Conservation (phyloP, 441 rosid species). For the Euphorbia celastroides region DNA sequence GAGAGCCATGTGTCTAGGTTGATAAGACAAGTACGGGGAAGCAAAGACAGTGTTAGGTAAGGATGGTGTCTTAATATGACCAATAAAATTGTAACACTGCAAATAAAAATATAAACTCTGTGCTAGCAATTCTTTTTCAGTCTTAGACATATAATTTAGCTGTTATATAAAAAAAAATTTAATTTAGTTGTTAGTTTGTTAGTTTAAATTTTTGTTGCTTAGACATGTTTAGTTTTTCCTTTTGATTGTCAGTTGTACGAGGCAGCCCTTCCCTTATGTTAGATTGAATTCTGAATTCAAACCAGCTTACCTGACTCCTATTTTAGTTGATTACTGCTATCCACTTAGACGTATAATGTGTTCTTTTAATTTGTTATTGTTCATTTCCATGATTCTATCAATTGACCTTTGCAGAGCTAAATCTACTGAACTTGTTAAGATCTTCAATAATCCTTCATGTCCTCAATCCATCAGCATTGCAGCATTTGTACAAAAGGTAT, state of each 20-base stretch:
- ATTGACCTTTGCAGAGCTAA: conserved; percentile 51
- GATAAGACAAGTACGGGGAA: conserved; percentile 61
- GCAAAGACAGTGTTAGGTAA: conserved; percentile 67
- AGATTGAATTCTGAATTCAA: not conserved
- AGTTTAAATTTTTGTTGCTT: not conserved
- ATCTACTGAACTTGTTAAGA: conserved; percentile 55
- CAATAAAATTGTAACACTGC: not conserved
- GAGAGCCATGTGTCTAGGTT: conserved; percentile 57
- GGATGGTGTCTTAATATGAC: conserved; percentile 14
- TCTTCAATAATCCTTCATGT: conserved; percentile 56
- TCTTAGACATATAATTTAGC: no score
- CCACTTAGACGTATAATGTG: not conserved
- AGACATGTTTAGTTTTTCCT: not conserved
- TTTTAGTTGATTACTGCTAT: not conserved
- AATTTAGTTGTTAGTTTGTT: no score
- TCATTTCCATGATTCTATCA: conserved; percentile 5
- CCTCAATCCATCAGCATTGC: conserved; percentile 66
- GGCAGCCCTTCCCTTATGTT: not conserved
- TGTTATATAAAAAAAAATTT: no score
- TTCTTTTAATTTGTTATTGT: not conserved
- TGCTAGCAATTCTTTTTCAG: not conserved
- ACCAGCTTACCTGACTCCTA: not conserved
- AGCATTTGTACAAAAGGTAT: conserved; percentile 66
- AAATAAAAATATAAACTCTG: not conserved
- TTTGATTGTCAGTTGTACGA: not conserved